Evolutionary conservation across 2,329 filamentous ascomycete genomes (phyloP), one percentile per base, ranked within the genome.

Genomic region (Trichoderma breve): DNA sequence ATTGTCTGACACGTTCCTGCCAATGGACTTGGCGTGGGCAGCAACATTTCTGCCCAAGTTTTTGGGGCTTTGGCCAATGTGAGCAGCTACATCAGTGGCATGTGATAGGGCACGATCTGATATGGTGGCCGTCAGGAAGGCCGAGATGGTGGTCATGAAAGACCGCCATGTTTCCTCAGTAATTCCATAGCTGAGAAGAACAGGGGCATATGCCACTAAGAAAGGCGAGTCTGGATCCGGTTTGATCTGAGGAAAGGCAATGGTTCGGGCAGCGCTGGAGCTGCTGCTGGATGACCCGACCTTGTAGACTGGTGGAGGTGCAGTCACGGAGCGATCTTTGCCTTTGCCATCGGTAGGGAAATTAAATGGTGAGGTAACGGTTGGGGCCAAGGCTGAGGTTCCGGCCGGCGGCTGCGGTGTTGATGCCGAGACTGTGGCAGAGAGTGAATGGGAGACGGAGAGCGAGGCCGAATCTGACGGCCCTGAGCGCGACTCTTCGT

Each of bases 91-190:
- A 62, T 85, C 84, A 36, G 78, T 81, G 1, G 83, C 84, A 72
- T 85, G 84, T 34, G 79, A 79, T 21, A 85, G 71, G 6, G 84
- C 84, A 3, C 83, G 81, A 64, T 84, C 81, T 0, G 83, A 82
- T 0, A 86, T 82, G 24, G 80, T 84, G 64, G 84, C 84, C 0
- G 81, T 80, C 6, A 86, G 79, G 71, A 86, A 86, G 1, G 82
- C 84, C 0, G 84, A 86, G 2, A 84, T 75, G 8, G 84, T 85
- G 21, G 79, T 74, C 2, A 83, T 69, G 18, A 83, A 82, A 0
- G 81, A 79, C 9, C 69, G 63, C 81, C 81, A 83, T 0, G 80
- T 77, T n/a, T 78, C 75, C 7, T 77, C 71, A 0, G 81, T 78
- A 71, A 83, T 80, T 53, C 81, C 84, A 43, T 80, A 78, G 18